A percentile compares a stretch with the other conserved stretches of the same genome.
Conservation (phyloP, 176 grass and related monocot species). For the Hyparrhenia diplandra region DNA sequence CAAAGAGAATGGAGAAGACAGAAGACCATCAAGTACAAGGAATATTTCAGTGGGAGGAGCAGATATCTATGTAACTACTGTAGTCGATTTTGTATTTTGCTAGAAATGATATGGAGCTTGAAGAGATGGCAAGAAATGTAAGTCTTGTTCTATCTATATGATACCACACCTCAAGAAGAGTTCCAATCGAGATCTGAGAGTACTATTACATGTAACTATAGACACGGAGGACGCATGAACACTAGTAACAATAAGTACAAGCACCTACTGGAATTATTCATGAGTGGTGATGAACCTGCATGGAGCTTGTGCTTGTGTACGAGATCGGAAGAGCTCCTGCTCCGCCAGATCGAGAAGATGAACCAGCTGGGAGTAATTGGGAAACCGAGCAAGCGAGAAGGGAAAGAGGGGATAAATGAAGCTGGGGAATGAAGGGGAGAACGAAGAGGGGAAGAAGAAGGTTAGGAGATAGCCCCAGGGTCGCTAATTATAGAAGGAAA, state of each 20-base stretch:
- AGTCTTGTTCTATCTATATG: slow-evolving; percentile 23
- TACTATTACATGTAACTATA: slow-evolving; percentile 16
- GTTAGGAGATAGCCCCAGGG: neutral
- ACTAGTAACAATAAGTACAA: too few relatives aligned
- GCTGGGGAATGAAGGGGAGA: neutral
- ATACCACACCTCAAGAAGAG: neutral
- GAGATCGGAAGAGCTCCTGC: neutral
- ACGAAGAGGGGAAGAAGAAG: neutral
- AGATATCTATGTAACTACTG: slow-evolving; percentile 26
- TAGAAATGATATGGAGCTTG: slow-evolving; percentile 20
- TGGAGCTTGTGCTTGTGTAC: neutral
- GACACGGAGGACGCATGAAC: too few relatives aligned
- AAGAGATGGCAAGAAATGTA: slow-evolving; percentile 24
- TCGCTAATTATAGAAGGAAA: slow-evolving; percentile 30
- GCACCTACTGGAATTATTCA: slow-evolving; percentile 1
- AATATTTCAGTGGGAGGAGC: slow-evolving; percentile 69
- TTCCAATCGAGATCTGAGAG: neutral
- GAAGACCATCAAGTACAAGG: slow-evolving; percentile 58
- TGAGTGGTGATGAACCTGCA: neutral
- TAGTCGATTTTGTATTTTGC: slow-evolving; percentile 41
- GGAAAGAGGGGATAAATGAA: neutral
- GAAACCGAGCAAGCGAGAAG: neutral
- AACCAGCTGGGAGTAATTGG: slow-evolving; percentile 21
- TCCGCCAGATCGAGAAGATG: neutral
- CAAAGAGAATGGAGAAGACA: slow-evolving; percentile 43